These are phyloP conservation scores for Excoecaria cochinchinensis DNA, from an alignment of 345 rosid species.

Conservation along the genomic window DNA sequence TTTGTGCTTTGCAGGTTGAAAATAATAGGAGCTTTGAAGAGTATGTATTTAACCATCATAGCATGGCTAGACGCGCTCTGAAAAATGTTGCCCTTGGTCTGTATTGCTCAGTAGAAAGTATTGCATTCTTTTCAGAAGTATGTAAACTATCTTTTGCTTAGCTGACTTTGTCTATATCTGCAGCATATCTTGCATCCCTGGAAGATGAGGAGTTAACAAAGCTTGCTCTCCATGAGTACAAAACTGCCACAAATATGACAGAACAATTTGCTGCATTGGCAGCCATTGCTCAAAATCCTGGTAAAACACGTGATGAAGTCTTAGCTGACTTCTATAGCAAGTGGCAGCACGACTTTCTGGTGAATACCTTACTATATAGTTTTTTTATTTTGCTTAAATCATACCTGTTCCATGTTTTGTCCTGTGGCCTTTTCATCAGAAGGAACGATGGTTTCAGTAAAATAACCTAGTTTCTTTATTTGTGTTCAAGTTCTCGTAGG, in stretches of 20 bases:
- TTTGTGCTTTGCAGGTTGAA: slow-evolving; percentile 49
- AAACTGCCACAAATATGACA: slow-evolving; percentile 83
- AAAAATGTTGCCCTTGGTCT: slow-evolving; percentile 84
- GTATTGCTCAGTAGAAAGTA: slow-evolving; percentile 19
- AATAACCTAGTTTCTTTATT: not conserved
- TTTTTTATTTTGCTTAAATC: not conserved
- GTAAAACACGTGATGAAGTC: slow-evolving; percentile 70
- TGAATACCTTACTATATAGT: slow-evolving; percentile 27
- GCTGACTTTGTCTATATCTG: slow-evolving; percentile 11
- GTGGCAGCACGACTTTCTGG: slow-evolving; percentile 90
- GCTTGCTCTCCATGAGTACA: slow-evolving; percentile 71
- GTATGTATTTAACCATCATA: slow-evolving; percentile 76
- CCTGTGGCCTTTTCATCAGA: not conserved
- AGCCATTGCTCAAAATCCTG: slow-evolving; percentile 76
- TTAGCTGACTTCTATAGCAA: slow-evolving; percentile 80
- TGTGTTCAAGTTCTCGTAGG: not conserved
- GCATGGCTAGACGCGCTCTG: slow-evolving; percentile 82
- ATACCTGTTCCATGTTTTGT: not conserved
- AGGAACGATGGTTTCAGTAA: not conserved
- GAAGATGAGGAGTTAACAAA: slow-evolving; percentile 53
- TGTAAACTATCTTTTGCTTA: not conserved
- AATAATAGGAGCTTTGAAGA: slow-evolving; percentile 71
- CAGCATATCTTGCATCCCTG: slow-evolving; percentile 87
- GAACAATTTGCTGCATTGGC: slow-evolving; percentile 92
- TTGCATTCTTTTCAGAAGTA: not conserved